These are phyloP conservation scores for Pseudofabraea citricarpa DNA, from an alignment of 2,329 filamentous ascomycete species.

Conservation along the genomic window DNA sequence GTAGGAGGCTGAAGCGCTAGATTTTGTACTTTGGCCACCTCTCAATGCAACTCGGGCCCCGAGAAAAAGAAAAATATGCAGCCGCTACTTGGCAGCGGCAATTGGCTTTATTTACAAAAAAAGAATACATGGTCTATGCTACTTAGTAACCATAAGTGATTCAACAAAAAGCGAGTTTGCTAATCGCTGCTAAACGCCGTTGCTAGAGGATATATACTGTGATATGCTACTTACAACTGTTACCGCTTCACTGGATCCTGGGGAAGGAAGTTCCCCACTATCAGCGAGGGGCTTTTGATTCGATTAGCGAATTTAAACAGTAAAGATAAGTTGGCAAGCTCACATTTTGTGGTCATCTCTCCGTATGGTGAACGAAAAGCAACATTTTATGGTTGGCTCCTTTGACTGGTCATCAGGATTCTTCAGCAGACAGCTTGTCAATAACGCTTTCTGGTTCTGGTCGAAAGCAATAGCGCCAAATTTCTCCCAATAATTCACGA, in stretches of 20 bases:
- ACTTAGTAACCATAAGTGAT: too few relatives aligned
- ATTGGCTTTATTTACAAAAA: too few relatives aligned
- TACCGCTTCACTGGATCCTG: constrained; percentile 58
- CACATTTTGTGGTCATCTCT: constrained; percentile 96
- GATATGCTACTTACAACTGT: too few relatives aligned
- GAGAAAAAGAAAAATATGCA: too few relatives aligned
- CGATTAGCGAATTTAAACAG: constrained; percentile 6
- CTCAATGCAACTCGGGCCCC: too few relatives aligned
- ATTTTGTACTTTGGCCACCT: too few relatives aligned
- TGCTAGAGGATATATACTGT: too few relatives aligned
- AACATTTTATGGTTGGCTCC: constrained; percentile 78
- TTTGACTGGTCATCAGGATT: constrained; percentile 67
- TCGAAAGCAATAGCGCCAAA: constrained; percentile 98
- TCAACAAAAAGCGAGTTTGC: too few relatives aligned
- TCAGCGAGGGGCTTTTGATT: constrained; percentile 71
- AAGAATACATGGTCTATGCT: too few relatives aligned
- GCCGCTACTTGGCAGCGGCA: too few relatives aligned
- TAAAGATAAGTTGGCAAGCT: constrained; percentile 31
- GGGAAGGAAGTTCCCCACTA: constrained; percentile 94
- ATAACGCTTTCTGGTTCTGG: constrained; percentile 83
- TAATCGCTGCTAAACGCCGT: too few relatives aligned
- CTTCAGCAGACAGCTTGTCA: constrained; percentile 90
- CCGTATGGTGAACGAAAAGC: constrained; percentile 95
- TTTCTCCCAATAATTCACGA: constrained; percentile 98
- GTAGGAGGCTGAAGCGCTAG: too few relatives aligned